Conservation (phyloP, 2,329 filamentous ascomycete species). For the Botrytis medusae region DNA sequence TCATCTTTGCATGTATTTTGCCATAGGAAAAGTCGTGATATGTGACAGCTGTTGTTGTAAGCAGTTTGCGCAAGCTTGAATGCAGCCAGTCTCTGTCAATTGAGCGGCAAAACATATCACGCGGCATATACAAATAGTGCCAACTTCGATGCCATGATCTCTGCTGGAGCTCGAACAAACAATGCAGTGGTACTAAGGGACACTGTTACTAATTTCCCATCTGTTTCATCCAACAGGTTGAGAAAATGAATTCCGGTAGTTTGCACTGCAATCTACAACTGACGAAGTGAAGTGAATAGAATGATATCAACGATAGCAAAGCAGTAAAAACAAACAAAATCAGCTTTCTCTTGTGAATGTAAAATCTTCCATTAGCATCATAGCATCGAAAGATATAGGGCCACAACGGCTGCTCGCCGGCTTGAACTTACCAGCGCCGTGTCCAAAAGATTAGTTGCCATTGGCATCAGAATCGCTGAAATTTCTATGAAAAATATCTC, state of each 20-base stretch:
- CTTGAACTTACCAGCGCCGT: background rate
- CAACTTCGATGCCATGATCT: background rate
- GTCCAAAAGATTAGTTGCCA: background rate
- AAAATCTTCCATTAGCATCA: background rate
- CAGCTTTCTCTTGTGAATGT: background rate
- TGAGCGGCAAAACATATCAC: background rate
- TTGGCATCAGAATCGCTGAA: background rate
- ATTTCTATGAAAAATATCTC: background rate
- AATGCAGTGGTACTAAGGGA: background rate
- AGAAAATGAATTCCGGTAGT: background rate
- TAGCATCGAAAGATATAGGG: background rate
- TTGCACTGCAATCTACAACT: background rate
- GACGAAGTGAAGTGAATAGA: background rate
- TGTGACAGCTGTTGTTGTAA: background rate
- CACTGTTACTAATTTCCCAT: background rate
- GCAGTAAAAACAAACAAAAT: background rate
- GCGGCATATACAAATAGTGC: background rate
- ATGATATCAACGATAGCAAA: background rate
- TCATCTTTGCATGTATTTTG: background rate
- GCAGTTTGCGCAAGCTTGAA: background rate
- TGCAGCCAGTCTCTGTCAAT: background rate
- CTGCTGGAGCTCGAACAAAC: background rate
- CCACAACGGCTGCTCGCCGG: background rate
- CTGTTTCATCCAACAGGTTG: background rate
- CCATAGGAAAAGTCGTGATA: background rate